Conservation (phyloP, 1,284 basidiomycete species). For the Cerrena zonata region DNA sequence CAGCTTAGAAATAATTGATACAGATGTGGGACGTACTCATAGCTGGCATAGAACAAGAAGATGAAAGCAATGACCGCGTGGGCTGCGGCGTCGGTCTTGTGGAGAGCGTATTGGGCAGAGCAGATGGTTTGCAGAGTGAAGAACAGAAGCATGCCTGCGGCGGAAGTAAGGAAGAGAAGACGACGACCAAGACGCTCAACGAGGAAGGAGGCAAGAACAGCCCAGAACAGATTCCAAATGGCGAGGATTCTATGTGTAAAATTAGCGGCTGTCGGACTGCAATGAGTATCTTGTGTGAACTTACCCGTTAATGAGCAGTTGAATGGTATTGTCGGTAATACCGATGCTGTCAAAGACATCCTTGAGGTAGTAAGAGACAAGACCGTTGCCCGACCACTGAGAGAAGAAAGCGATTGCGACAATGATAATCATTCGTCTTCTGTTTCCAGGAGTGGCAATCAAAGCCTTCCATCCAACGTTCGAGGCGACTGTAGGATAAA, state of each 20-base stretch:
- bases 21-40: conserved; percentile 43
- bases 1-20: conserved; percentile 5
- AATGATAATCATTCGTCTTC: conserved; percentile 63
- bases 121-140: conserved; percentile 70
- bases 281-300: no score
- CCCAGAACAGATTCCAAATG: conserved; percentile 70
- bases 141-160: conserved; percentile 63
- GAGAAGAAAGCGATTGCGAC: conserved; percentile 66
- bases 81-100: conserved; percentile 39
- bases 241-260: conserved; percentile 43
- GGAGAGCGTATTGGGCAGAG: conserved; percentile 55
- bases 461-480: conserved; percentile 59
- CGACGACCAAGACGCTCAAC: conserved; percentile 60
- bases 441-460: conserved; percentile 54
- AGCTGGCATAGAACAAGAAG: conserved; percentile 67
- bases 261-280: no score
- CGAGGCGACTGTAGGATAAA: conserved; percentile 31
- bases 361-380: conserved; percentile 70
- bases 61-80: conserved; percentile 73
- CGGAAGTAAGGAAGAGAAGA: conserved; percentile 59
- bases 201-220: conserved; percentile 49
- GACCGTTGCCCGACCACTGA: conserved; percentile 70
- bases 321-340: conserved; percentile 54
- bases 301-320: conserved; percentile 39
- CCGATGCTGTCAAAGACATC: conserved; percentile 65